These are phyloP conservation scores for Beverwykella pulmonaria DNA, from an alignment of 495 filamentous ascomycete genomes.

Conservation along the genomic window DNA sequence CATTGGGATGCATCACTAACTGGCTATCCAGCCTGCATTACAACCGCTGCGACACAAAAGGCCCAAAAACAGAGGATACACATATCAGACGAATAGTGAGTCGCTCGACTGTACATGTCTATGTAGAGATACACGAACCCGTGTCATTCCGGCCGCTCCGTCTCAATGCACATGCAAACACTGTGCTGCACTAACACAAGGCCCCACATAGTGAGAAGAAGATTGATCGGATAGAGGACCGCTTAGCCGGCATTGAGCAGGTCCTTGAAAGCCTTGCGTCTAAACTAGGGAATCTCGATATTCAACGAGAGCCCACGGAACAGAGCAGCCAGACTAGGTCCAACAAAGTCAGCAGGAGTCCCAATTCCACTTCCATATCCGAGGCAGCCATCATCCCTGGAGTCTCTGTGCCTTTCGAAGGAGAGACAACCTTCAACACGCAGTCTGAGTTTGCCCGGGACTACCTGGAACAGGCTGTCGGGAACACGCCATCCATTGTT, in stretches of 20 bases:
- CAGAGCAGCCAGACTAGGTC: constrained; percentile 37
- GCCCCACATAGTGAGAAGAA: constrained; percentile 60
- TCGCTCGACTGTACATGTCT: neutral
- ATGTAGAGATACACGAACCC: too few species aligned
- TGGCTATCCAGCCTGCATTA: constrained; percentile 58
- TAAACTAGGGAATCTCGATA: constrained; percentile 20
- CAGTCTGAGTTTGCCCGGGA: constrained; percentile 67
- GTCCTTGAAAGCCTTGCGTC: constrained; percentile 45
- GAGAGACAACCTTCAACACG: constrained; percentile 60
- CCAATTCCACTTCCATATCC: constrained; percentile 8
- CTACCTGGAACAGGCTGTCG: constrained; percentile 62
- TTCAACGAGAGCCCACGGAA: constrained; percentile 2
- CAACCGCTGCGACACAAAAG: constrained; percentile 62
- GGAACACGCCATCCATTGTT: constrained; percentile 53
- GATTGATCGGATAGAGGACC: constrained; percentile 67
- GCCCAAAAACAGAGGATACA: constrained; percentile 65
- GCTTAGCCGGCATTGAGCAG: constrained; percentile 61
- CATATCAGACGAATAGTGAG: constrained; percentile 70
- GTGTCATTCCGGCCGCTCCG: too few species aligned
- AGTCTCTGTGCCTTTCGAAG: constrained; percentile 54
- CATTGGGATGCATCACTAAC: too few species aligned
- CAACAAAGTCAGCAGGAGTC: constrained; percentile 30
- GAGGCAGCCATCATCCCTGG: neutral
- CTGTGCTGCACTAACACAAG: neutral
- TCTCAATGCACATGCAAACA: too few species aligned